Percentiles rank a stretch among this genome's conserved stretches.
These are phyloP conservation scores for Paecilomyces sp. DNA, from an alignment of 2,329 filamentous ascomycete genomes.

Conservation along the genomic window DNA sequence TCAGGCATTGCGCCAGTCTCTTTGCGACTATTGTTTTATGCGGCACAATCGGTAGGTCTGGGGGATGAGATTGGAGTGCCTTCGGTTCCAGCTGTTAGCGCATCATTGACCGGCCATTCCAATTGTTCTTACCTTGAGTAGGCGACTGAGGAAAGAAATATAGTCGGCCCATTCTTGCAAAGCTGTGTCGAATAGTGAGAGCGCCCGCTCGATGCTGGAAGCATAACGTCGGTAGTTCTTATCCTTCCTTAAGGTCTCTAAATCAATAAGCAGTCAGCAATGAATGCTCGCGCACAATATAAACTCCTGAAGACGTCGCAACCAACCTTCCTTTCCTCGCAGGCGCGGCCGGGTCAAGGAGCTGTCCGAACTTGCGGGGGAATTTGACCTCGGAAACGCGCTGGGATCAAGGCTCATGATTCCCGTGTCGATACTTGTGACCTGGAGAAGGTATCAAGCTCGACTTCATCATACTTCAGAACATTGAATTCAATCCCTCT, in stretches of 20 bases:
- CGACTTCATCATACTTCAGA: slow-evolving; percentile 28
- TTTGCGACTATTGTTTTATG: slow-evolving; percentile 79
- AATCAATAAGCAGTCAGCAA: not conserved
- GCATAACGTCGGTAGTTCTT: slow-evolving; percentile 81
- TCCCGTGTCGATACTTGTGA: slow-evolving; percentile 21
- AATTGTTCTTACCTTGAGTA: slow-evolving; percentile 64
- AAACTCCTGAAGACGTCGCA: not conserved
- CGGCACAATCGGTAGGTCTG: slow-evolving; percentile 65
- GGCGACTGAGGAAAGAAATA: slow-evolving; percentile 86
- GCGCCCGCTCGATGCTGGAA: slow-evolving; percentile 74
- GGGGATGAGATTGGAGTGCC: slow-evolving; percentile 81
- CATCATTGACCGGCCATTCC: not conserved
- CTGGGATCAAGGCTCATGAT: slow-evolving; percentile 38
- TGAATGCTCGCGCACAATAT: not conserved
- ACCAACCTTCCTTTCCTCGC: slow-evolving; percentile 68
- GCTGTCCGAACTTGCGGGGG: slow-evolving; percentile 81
- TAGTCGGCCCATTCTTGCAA: slow-evolving; percentile 99
- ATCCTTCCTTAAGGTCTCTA: slow-evolving; percentile 46
- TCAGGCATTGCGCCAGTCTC: slow-evolving; percentile 88
- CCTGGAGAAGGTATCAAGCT: slow-evolving; percentile 11
- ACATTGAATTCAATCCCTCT: slow-evolving; percentile 13
- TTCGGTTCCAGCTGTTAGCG: slow-evolving; percentile 25
- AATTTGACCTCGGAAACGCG: slow-evolving; percentile 42
- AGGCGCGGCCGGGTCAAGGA: slow-evolving; percentile 70
- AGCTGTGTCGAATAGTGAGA: slow-evolving; percentile 84